Evolutionary conservation across 148 eudicot species (phyloP).

Genomic region (Cornus kousa): DNA sequence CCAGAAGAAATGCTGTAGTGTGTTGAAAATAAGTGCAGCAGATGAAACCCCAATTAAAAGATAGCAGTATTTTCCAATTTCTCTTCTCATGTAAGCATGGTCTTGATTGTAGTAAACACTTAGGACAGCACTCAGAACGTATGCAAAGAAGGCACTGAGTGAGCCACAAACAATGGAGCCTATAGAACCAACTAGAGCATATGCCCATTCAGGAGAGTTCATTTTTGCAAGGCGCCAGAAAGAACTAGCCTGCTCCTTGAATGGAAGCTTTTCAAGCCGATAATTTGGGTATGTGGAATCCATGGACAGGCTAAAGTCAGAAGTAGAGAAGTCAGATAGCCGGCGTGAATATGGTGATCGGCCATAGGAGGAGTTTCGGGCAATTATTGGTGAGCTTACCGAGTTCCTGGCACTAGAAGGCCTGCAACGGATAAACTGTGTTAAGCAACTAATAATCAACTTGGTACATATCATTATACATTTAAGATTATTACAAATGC

Average conservation of each 20-base stretch:
- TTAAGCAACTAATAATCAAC: constrained; percentile 3
- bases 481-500: background rate
- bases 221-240: constrained; percentile 91
- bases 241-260: constrained; percentile 94
- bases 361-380: constrained; percentile 92
- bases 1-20: constrained; percentile 92
- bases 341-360: constrained; percentile 98
- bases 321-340: constrained; percentile 90
- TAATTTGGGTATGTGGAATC: constrained; percentile 68
- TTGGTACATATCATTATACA: background rate
- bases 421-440: constrained; percentile 41
- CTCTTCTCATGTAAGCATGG: constrained; percentile 70
- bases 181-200: constrained; percentile 74
- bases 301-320: constrained; percentile 82
- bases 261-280: constrained; percentile 78
- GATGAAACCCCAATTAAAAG: constrained; percentile 91
- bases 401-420: constrained; percentile 99
- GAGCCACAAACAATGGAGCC: constrained; percentile 93
- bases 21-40: constrained; percentile 89
- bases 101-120: constrained; percentile 90
- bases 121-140: constrained; percentile 89
- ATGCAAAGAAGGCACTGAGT: constrained; percentile 95
- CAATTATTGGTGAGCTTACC: constrained; percentile 93
- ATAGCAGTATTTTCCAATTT: constrained; percentile 88
- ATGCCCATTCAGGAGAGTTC: constrained; percentile 97